Percentiles rank a stretch among this genome's conserved stretches.
Conservation (phyloP, 2,329 filamentous ascomycete species). For the Emydomyces testavorans region DNA sequence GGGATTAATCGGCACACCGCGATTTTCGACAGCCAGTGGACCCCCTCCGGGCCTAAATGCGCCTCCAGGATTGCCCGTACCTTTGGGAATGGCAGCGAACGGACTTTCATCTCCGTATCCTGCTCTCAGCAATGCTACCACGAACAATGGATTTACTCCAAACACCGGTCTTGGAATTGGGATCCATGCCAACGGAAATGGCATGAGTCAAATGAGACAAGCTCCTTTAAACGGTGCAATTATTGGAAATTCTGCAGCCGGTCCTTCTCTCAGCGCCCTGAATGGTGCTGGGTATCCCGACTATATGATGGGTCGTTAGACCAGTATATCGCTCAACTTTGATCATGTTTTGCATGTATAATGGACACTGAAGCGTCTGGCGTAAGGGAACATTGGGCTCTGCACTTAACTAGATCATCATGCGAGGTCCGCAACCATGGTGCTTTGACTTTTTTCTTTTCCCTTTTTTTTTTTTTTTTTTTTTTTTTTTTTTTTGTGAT, state of each 20-base stretch:
- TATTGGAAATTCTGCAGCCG: conserved; percentile 9
- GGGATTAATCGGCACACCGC: conserved; percentile 45
- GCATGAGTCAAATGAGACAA: conserved; percentile 14
- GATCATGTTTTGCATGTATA: conserved; percentile 31
- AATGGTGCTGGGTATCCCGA: conserved; percentile 30
- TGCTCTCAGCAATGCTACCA: conserved; percentile 23
- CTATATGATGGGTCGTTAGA: conserved; percentile 39
- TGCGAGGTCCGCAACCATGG: conserved; percentile 25
- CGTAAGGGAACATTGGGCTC: conserved; percentile 25
- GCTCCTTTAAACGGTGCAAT: conserved; percentile 8
- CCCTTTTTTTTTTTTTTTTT: conserved; percentile 21
- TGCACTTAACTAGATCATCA: conserved; percentile 33
- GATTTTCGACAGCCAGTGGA: conserved; percentile 57
- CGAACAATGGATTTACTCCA: conserved; percentile 26
- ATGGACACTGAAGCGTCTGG: conserved; percentile 31
- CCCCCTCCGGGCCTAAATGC: conserved; percentile 71
- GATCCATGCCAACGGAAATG: conserved; percentile 17
- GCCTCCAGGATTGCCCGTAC: conserved; percentile 56
- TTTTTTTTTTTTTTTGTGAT: conserved; percentile 10
- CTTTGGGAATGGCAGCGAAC: conserved; percentile 25
- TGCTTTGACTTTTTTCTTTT: conserved; percentile 15
- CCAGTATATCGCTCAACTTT: conserved; percentile 22
- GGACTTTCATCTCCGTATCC: conserved; percentile 22
- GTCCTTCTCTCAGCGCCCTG: conserved; percentile 13
- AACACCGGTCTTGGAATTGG: conserved; percentile 32